Base-by-base conservation (phyloP, 208 protist species). In the Vickermania spadyakhi region DNA sequence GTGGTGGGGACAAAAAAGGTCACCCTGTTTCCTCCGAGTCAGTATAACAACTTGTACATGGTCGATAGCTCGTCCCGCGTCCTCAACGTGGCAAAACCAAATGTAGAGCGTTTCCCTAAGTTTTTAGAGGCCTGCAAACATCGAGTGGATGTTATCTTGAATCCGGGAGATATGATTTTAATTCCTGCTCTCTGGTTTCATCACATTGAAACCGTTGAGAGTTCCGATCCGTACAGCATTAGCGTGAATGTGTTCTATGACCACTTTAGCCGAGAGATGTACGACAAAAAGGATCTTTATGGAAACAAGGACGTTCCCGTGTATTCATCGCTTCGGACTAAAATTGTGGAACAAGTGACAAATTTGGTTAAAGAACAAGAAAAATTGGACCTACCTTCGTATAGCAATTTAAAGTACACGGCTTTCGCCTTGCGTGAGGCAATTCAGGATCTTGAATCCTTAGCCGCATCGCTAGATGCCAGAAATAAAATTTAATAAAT, bases 171-270 rank as follows among this genome's bases (percentile, higher is more conserved):
- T 70, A 89, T 97, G 72, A 79, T 98, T 26, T 96, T 96, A 70
- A 77, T 98, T 31, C 94, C 92, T 13, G 80, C 94, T 7, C 76
- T 86, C 26, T 97, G 93, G 89, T 96, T 96, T 57, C 94, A 97
- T 62, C 83, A 92, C 66, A 82, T 93, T 63, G 92, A 84, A 2
- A 90, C 89, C 5, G 62, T 91, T 11, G 53, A 58, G 31, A 62
- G 57, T 18, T 64, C 62, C 2, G 50, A 57, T 36, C 30, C 28
- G 3, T 80, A 86, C 73, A 88, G 71, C 27, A 63, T 96, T 21
- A 90, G 84, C 63, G 81, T 96, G 13, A 96, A 96, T 70, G 77
- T 90, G 21, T 96, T 96, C 56, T 96, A 82, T 70, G 66, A 77
- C n/a, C 81, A 81, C 30, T 91, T 93, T 60, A 59, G 61, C 1